Percentiles rank a stretch among this genome's conserved stretches.
Evolutionary conservation across 768 basidiomycete species (phyloP).

Genomic region (Mycena rebaudengoi): DNA sequence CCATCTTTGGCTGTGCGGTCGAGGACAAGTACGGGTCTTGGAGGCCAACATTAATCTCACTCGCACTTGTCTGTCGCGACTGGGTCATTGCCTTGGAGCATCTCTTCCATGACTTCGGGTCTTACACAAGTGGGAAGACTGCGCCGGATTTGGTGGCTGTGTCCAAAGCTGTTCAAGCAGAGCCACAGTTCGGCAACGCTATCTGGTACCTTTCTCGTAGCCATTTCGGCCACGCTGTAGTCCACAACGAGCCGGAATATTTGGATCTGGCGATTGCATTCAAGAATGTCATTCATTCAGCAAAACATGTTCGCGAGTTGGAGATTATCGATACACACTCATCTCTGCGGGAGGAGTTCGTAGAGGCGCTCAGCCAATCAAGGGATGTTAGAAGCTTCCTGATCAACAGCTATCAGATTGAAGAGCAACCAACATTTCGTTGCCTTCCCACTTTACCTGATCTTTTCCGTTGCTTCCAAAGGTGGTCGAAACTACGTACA

Average conservation of each 20-base stretch:
- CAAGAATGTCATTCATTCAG: conserved; percentile 9
- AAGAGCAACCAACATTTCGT: background rate
- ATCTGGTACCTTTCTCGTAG: conserved; percentile 8
- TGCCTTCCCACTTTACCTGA: conserved; percentile 5
- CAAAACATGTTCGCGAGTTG: background rate
- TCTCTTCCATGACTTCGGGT: conserved; percentile 11
- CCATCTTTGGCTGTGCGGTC: conserved; percentile 5
- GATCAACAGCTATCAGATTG: background rate
- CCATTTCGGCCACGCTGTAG: background rate
- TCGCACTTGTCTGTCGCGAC: conserved; percentile 4
- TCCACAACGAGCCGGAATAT: background rate
- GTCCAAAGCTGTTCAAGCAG: conserved; percentile 3
- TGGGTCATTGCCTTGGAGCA: conserved; percentile 7
- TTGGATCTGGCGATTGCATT: conserved; percentile 7
- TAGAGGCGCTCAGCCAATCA: conserved; percentile 1
- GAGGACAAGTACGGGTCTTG: conserved; percentile 1
- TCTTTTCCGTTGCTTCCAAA: conserved; percentile 8
- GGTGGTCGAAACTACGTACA: background rate
- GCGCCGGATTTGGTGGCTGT: conserved; percentile 1
- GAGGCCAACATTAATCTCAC: conserved; percentile 4
- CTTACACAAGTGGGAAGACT: conserved; percentile 2
- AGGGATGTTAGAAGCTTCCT: conserved; percentile 2
- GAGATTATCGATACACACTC: conserved; percentile 5
- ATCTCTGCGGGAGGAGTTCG: conserved; percentile 8
- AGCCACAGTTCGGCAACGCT: background rate